Evolutionary conservation across 2,329 filamentous ascomycete species (phyloP).

Genomic region (Neofusicoccum ribis): DNA sequence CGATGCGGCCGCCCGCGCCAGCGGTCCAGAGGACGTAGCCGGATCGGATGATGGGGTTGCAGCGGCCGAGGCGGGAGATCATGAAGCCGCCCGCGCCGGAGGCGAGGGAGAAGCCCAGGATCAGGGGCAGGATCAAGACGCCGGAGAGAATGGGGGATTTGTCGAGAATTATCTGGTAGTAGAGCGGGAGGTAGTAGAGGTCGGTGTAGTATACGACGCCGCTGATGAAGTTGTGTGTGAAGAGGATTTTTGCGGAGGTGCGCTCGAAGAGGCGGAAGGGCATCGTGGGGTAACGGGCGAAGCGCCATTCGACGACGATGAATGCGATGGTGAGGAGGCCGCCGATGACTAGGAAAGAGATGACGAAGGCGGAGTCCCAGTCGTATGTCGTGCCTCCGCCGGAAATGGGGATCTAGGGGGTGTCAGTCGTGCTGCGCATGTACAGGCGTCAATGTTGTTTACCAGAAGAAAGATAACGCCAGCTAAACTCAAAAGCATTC

Average conservation of each 20-base stretch:
- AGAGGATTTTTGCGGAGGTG: conserved; percentile 53
- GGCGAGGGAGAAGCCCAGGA: conserved; percentile 47
- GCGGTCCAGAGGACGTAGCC: conserved; percentile 52
- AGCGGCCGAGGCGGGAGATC: conserved; percentile 47
- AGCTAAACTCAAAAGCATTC: conserved; percentile 30
- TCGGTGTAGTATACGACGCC: conserved; percentile 62
- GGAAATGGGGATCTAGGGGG: conserved; percentile 58
- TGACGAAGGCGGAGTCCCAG: conserved; percentile 59
- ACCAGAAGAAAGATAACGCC: conserved; percentile 30
- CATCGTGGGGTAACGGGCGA: conserved; percentile 51
- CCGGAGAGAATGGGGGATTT: conserved; percentile 52
- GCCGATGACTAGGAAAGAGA: conserved; percentile 61
- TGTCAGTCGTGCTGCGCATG: conserved; percentile 33
- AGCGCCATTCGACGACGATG: conserved; percentile 53
- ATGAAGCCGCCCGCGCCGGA: conserved; percentile 57
- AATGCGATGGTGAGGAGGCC: conserved; percentile 50
- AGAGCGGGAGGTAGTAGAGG: conserved; percentile 63
- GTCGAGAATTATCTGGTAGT: conserved; percentile 59
- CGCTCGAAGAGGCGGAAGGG: conserved; percentile 64
- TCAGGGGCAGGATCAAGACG: conserved; percentile 52
- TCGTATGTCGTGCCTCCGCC: conserved; percentile 60
- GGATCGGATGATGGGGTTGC: conserved; percentile 52
- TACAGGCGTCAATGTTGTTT: conserved; percentile 34
- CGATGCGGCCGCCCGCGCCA: conserved; percentile 54
- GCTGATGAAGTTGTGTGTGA: conserved; percentile 61